phyloP scores from a whole-genome alignment of 139 green algal genomes.

The Closterium sp. region DNA sequence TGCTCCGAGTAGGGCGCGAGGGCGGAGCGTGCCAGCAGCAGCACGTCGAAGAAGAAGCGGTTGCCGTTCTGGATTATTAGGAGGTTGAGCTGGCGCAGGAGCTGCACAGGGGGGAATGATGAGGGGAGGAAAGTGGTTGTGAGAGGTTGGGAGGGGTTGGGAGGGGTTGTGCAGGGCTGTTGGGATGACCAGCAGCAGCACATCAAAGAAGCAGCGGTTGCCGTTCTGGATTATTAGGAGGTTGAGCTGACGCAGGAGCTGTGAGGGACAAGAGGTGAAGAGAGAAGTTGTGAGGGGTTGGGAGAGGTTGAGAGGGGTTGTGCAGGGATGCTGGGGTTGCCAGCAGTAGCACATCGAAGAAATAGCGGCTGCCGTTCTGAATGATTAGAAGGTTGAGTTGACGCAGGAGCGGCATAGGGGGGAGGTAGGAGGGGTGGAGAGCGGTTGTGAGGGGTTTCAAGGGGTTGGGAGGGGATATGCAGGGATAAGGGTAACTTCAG shows the following conservation, averaged over 20 bases:
- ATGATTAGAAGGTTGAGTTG: too few species aligned
- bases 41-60: background rate
- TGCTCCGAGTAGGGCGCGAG: background rate
- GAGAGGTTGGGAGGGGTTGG: background rate
- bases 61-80: conserved; percentile 1
- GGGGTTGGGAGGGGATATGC: background rate
- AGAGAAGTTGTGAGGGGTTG: too few species aligned
- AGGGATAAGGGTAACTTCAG: background rate
- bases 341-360: too few species aligned
- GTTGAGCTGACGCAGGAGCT: conserved; percentile 1
- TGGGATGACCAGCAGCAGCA: background rate
- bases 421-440: too few species aligned
- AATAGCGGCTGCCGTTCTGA: background rate
- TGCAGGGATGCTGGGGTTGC: background rate
- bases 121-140: too few species aligned
- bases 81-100: background rate
- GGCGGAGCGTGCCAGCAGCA: background rate
- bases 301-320: background rate
- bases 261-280: background rate
- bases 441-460: background rate
- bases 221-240: conserved; percentile 4
- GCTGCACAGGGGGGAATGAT: background rate
- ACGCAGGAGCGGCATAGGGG: too few species aligned
- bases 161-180: background rate
- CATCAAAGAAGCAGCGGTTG: background rate